Conservation (phyloP, 352 stramenopile genomes). For the Phytophthora aleatoria region DNA sequence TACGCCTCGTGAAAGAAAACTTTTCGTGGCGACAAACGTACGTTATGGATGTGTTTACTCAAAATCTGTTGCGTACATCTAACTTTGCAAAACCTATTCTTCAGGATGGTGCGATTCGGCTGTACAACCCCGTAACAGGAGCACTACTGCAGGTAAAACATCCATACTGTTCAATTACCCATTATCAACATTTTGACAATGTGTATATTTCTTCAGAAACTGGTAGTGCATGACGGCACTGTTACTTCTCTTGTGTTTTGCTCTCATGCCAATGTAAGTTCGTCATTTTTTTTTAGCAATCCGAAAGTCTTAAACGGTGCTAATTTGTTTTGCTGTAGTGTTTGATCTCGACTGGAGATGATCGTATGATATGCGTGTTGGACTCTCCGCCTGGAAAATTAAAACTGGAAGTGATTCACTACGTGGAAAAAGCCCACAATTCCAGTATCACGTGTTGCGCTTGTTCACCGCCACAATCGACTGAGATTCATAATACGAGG, state of each 20-base stretch:
- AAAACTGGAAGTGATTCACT: slow-evolving; percentile 64
- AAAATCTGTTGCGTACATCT: background rate
- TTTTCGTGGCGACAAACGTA: slow-evolving; percentile 73
- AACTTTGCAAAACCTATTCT: background rate
- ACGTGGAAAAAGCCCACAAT: slow-evolving; percentile 64
- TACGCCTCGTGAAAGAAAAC: slow-evolving; percentile 62
- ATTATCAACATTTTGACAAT: background rate
- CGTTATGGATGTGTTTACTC: slow-evolving; percentile 12
- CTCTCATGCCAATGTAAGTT: slow-evolving; percentile 51
- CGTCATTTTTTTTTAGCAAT: too few relatives aligned
- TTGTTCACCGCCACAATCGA: slow-evolving; percentile 40
- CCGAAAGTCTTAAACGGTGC: too few relatives aligned
- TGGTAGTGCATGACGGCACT: slow-evolving; percentile 53
- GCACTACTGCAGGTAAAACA: slow-evolving; percentile 47
- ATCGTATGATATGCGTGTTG: slow-evolving; percentile 62
- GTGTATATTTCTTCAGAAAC: slow-evolving; percentile 38
- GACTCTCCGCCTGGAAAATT: slow-evolving; percentile 49
- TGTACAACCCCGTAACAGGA: slow-evolving; percentile 77
- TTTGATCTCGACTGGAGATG: slow-evolving; percentile 64
- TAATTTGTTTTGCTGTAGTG: slow-evolving; percentile 35
- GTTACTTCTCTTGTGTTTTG: slow-evolving; percentile 71
- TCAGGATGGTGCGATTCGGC: slow-evolving; percentile 64
- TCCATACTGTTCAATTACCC: background rate
- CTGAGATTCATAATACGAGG: slow-evolving; percentile 15
- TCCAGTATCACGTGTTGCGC: slow-evolving; percentile 61